A percentile compares a stretch with the other conserved stretches of the same genome.
Evolutionary conservation across 805 yeast genomes (phyloP).

Genomic region (Ogataea trehalophila): DNA sequence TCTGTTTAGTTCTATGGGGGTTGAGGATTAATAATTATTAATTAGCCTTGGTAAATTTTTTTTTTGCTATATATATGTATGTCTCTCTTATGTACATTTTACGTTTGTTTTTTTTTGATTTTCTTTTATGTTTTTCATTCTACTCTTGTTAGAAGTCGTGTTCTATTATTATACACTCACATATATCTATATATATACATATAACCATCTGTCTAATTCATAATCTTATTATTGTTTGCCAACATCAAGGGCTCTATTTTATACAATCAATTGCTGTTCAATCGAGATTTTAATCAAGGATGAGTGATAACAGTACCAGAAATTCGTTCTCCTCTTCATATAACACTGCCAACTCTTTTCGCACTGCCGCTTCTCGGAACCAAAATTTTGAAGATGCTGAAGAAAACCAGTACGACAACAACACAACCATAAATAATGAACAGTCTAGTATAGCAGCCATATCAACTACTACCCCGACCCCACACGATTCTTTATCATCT

Average conservation of each 20-base stretch:
- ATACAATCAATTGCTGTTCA: background rate
- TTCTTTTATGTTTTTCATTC: too few relatives aligned
- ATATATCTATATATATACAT: background rate
- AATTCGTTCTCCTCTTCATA: constrained; percentile 11
- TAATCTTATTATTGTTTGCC: too few relatives aligned
- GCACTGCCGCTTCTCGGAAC: constrained; percentile 4
- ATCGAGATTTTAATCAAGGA: background rate
- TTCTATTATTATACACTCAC: background rate
- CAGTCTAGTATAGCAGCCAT: background rate
- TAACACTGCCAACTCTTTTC: constrained; percentile 4
- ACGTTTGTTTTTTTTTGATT: too few relatives aligned
- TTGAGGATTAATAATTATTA: too few relatives aligned
- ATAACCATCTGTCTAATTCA: too few relatives aligned
- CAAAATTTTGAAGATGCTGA: background rate
- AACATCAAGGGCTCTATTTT: background rate
- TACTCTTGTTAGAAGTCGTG: background rate
- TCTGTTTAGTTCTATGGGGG: too few relatives aligned
- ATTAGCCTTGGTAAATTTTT: too few relatives aligned
- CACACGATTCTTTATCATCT: constrained; percentile 5
- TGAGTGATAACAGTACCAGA: constrained; percentile 2
- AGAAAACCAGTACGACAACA: background rate
- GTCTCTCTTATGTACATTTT: too few relatives aligned
- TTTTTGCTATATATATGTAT: too few relatives aligned
- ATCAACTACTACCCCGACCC: constrained; percentile 2
- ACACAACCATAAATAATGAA: too few relatives aligned